Base-by-base conservation (phyloP, 768 basidiomycete genomes). In the Lentinula sp. region DNA sequence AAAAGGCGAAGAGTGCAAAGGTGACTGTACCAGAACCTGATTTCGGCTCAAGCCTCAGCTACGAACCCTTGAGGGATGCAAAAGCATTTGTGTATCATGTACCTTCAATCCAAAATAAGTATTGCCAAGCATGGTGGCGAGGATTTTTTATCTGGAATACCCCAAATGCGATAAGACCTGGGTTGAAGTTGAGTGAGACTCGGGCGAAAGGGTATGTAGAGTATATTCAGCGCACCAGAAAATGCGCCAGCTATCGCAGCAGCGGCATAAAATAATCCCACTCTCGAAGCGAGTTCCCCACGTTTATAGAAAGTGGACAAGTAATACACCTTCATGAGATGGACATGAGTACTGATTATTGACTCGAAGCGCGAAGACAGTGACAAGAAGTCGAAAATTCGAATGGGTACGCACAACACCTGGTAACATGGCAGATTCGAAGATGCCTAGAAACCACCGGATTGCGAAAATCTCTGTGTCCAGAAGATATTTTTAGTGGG, bases 41-140 rank as follows among this genome's bases (percentile, higher is more conserved):
- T 35, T 20, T 36, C 6, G n/a, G 46, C 50, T 16, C 51, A n/a
- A 53, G 35, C 10, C 43, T 16, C 15, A 37, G 8, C 15, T 18
- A 8, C n/a, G 35, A 16, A 41, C 18, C 28, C 28, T 28, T 28
- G 28, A 28, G 3, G 28, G 28, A 28, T 28, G 28, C 28, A 28
- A 28, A 28, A 28, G 4, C 4, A 28, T 28, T 3, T 3, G 4
- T 28, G 28, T 28, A 28, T 3, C 4, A 28, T 3, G 28, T 58
- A 71, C 81, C 82, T 73, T 82, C 80, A 51, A 82, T 79, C 77
- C 80, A 78, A 65, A 82, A 82, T 32, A 82, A 64, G 62, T 76
- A 81, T 67, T 82, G 79, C 81, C 81, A 83, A 4, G 75, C 71
- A 64, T 81, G 73, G 63, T 81, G 75, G 18, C 71, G 74, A 3